phyloP scores from a whole-genome alignment of 345 rosid species.

The Rhizophora mangle region DNA sequence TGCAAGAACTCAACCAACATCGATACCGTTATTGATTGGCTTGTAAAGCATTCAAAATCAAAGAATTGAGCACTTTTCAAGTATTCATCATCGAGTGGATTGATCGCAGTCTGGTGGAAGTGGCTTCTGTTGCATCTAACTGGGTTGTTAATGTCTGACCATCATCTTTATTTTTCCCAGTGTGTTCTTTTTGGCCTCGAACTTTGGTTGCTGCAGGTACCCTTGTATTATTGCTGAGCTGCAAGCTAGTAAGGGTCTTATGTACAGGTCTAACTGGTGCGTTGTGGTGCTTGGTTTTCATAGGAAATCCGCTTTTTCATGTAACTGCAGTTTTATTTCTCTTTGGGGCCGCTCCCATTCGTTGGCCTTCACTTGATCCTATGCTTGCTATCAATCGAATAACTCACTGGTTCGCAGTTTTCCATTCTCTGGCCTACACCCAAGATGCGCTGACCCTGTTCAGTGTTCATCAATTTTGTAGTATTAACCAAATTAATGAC shows the following conservation, averaged over 20 bases:
- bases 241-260: constrained; percentile 20
- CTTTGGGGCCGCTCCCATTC: too few species aligned
- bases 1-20: constrained; percentile 78
- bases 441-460: too few species aligned
- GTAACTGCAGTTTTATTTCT: background rate
- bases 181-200: constrained; percentile 18
- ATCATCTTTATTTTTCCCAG: background rate
- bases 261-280: constrained; percentile 31
- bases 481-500: too few species aligned
- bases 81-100: background rate
- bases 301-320: constrained; percentile 10
- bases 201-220: constrained; percentile 7
- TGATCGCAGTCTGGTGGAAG: constrained; percentile 9
- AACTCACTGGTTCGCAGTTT: too few species aligned
- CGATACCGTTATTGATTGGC: constrained; percentile 69
- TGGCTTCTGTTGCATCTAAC: constrained; percentile 18
- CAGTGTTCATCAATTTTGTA: too few species aligned
- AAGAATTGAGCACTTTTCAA: constrained; percentile 41
- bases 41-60: constrained; percentile 67
- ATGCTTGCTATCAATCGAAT: too few species aligned
- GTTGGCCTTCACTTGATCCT: too few species aligned
- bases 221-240: constrained; percentile 12
- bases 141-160: constrained; percentile 17
- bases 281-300: constrained; percentile 17
- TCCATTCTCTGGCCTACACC: too few species aligned